Conservation (phyloP, 305 asterid species). For the Andrographis paniculata region DNA sequence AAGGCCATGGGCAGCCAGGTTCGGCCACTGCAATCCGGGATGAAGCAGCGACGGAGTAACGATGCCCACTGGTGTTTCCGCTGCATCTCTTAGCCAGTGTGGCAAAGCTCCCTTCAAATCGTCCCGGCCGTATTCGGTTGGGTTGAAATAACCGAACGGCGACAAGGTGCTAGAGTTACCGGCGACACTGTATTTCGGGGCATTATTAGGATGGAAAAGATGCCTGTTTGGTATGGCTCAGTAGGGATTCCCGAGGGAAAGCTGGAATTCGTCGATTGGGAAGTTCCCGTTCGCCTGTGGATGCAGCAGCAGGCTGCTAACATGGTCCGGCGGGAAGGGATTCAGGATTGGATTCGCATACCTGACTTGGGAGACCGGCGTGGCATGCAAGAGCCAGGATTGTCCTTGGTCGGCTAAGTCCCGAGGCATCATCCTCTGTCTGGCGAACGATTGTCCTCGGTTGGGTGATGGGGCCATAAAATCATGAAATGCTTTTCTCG, state of each 20-base stretch:
- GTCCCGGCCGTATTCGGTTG: too few species aligned
- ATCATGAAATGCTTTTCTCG: neutral
- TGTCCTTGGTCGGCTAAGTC: conserved; percentile 43
- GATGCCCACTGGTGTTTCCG: conserved; percentile 16
- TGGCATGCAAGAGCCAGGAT: conserved; percentile 21
- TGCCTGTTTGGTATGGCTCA: neutral
- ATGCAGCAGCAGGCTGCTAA: too few species aligned
- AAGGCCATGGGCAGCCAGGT: conserved; percentile 29
- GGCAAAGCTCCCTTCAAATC: conserved; percentile 27
- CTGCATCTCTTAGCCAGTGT: conserved; percentile 62
- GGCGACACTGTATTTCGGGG: neutral
- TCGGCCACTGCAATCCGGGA: conserved; percentile 14
- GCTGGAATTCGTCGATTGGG: neutral
- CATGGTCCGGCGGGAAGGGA: neutral
- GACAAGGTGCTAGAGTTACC: too few species aligned
- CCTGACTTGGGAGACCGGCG: conserved; percentile 16
- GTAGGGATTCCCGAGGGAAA: conserved; percentile 4
- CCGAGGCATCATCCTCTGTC: conserved; percentile 10
- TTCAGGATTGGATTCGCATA: conserved; percentile 17
- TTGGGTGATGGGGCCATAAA: neutral
- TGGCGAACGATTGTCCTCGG: neutral
- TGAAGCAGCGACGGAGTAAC: neutral
- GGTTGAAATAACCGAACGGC: too few species aligned
- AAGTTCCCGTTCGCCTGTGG: too few species aligned
- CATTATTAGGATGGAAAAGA: neutral